Base-by-base conservation (phyloP, 2,329 filamentous ascomycete species). In the Nemania sp. region DNA sequence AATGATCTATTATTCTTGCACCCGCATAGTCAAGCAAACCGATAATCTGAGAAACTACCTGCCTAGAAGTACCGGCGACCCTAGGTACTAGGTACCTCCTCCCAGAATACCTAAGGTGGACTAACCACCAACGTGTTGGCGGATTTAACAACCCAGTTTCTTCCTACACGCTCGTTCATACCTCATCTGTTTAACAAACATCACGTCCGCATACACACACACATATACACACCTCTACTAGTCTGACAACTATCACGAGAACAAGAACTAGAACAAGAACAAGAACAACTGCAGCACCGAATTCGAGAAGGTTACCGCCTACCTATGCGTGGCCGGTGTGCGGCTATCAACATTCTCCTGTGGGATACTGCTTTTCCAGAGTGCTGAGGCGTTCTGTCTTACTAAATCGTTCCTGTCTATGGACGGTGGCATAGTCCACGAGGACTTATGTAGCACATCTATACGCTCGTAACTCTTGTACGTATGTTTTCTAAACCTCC, bases 1-100 rank as follows among this genome's bases (percentile, higher is more conserved):
- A 46, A 49, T 47, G 17, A 23, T 41, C 23, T 43, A 26, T 56
- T 44, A 15, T 40, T 34, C 30, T 36, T 52, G 37, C 43, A 52
- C n/a, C 23, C 49, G n/a, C 23, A 41, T 52, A 48, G 44, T 12
- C 12, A 36, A 26, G 14, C 37, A 22, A 43, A 56, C 41, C 48
- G 20, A 40, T 45, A 33, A 33, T 40, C 28, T 9, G 8, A 12
- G 30, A 33, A 20, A 28, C 36, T 44, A 48, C 52, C 46, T 51
- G 19, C n/a, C n/a, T n/a, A n/a, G n/a, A n/a, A n/a, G n/a, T n/a
- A n/a, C n/a, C n/a, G n/a, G n/a, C n/a, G n/a, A n/a, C n/a, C n/a
- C n/a, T n/a, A n/a, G 43, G 33, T 28, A 37, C 36, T 23, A 46
- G 39, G 36, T 36, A 26, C 45, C 44, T 42, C 54, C 46, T 51